Base-by-base conservation (phyloP, 2,329 filamentous ascomycete genomes). In the Phoma sp. region DNA sequence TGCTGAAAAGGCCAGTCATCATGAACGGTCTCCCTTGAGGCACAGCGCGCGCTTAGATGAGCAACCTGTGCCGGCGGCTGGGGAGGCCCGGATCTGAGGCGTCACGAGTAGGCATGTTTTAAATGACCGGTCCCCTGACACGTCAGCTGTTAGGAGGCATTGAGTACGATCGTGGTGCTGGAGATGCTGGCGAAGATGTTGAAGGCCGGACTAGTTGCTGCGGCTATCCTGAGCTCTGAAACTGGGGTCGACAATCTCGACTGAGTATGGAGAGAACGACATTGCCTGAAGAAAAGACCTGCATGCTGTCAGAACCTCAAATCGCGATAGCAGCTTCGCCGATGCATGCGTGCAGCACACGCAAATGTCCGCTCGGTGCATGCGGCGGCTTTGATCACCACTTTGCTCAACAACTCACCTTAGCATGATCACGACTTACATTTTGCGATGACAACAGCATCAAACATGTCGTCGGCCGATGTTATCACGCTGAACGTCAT, bases 31-130 rank as follows among this genome's bases (percentile, higher is more conserved):
- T 43, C 17, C 28, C 40, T 54, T 55, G 26, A 49, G 45, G 46
- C 20, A 45, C 40, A 42, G 46, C 25, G 40, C 39, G 51, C 52
- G 28, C 46, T 55, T 49, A 40, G 34, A 55, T 55, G 52, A 49
- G 52, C 46, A 55, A 49, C n/a, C 52, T 55, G 39, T 45, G 39
- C 52, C 18, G 23, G 52, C 52, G 45, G 40, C 52, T 55, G 39
- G 52, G 46, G 29, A 40, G 45, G 28, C 52, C 46, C 18, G 52
- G 29, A 45, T 40, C 45, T 46, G 52, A 40, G 40, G 38, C 39
- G 40, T 21, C 40, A 26, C 39, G 52, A 40, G 52, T 55, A 49
- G 33, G 28, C 26, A 39, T 39, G 20, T 12, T 26, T 20, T 20
- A 29, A 45, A 30, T 20, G 26, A 39, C 14, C 18, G 47, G 39